A percentile compares a stretch with the other conserved stretches of the same genome.
phyloP scores from a whole-genome alignment of 306 rosid genomes.

The Spatholobus suberectus region DNA sequence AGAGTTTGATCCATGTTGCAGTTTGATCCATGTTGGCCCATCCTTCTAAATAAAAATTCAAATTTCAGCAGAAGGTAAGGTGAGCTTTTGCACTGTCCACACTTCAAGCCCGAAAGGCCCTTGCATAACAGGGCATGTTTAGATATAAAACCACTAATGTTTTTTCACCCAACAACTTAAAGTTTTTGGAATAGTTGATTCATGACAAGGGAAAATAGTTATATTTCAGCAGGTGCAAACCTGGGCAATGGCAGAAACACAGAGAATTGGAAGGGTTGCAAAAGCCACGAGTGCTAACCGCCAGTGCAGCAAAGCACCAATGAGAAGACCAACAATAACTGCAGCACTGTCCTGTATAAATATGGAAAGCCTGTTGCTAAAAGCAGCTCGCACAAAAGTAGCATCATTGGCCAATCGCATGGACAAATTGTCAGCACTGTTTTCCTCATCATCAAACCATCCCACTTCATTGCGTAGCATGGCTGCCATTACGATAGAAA shows the following conservation, averaged over 20 bases:
- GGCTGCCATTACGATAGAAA: slow-evolving; percentile 67
- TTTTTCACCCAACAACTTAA: slow-evolving; percentile 11
- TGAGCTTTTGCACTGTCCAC: not conserved
- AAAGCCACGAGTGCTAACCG: slow-evolving; percentile 94
- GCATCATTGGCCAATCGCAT: slow-evolving; percentile 99
- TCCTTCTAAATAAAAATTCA: not conserved
- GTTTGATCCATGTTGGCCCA: not conserved
- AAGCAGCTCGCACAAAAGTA: slow-evolving; percentile 97
- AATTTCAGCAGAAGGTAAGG: not conserved
- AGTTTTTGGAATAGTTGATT: slow-evolving; percentile 1
- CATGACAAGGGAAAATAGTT: slow-evolving; percentile 16
- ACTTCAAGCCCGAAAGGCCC: not conserved
- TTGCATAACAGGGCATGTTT: not conserved
- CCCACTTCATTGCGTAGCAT: slow-evolving; percentile 98
- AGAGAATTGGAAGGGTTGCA: slow-evolving; percentile 86
- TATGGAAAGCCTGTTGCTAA: slow-evolving; percentile 96
- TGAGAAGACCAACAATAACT: slow-evolving; percentile 85
- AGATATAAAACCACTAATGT: not conserved
- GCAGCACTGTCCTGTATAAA: slow-evolving; percentile 99
- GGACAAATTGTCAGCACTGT: slow-evolving; percentile 94
- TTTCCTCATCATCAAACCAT: slow-evolving; percentile 98
- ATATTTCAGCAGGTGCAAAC: slow-evolving; percentile 52
- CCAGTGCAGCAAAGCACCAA: slow-evolving; percentile 92
- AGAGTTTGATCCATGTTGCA: not conserved
- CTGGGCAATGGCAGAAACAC: slow-evolving; percentile 95